Base-by-base conservation (phyloP, 2,329 filamentous ascomycete genomes). In the Aspergillus costaricaensis region DNA sequence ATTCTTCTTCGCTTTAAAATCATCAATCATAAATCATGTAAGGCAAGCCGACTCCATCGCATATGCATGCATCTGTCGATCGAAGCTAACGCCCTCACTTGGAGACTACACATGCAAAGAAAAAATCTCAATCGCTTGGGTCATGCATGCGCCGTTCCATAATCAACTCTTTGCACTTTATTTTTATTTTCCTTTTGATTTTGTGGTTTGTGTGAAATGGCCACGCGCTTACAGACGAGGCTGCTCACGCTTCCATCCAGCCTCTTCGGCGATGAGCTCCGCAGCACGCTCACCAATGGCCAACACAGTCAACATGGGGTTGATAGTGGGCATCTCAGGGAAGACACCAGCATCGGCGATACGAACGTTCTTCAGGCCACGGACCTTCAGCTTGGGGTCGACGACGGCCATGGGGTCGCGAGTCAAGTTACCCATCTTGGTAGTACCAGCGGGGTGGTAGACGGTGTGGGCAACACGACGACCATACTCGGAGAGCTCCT, bases 331-430 rank as follows among this genome's bases (percentile, higher is more conserved):
- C 86, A 96, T 96, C 62, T 90, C 90, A 0, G 92, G 92, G 82
- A 96, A 96, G 54, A 96, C 86, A 70, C 92, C 91, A 0, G 92
- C 92, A 75, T 96, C 92, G 1, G 91, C 91, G 67, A 96, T 91
- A 60, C 92, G 85, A 60, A 96, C 77, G 30, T 86, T 86, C 80
- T 87, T 86, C 65, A 96, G 77, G 0, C 91, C 91, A 27, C 86
- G 82, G 30, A 96, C 81, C 79, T 85, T 89, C 63, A 96, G 78
- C 72, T 88, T 81, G 25, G 84, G 83, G 72, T 95, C 89, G n/a
- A 96, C 92, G 19, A 96, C 92, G 5, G 91, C 91, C 74, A 88
- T 79, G 53, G 85, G 79, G 73, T 96, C 91, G 56, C 80, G 84
- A 58, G 75, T 76, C 5, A 90, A 78, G 70, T 93, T 87, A 36